Conservation (phyloP, 768 basidiomycete genomes). For the Xerocomellus chrysenteron region DNA sequence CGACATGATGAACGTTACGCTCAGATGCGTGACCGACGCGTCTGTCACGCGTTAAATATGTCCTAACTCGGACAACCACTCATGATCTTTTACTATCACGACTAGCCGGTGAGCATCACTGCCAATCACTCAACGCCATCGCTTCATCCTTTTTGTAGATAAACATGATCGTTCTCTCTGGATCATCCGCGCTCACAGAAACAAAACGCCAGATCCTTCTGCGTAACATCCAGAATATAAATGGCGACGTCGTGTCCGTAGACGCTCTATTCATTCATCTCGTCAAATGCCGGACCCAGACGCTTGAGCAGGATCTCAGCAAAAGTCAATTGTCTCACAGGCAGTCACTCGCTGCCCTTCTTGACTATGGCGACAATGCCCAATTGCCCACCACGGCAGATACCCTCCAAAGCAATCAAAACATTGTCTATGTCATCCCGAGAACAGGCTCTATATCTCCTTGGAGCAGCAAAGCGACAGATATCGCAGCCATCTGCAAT, state of each 20-base stretch:
- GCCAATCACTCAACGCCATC: background rate
- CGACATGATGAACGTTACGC: slow-evolving; percentile 11
- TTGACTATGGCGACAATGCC: slow-evolving; percentile 83
- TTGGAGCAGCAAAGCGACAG: slow-evolving; percentile 99
- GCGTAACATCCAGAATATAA: slow-evolving; percentile 50
- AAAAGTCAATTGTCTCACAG: slow-evolving; percentile 44
- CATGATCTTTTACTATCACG: slow-evolving; percentile 5
- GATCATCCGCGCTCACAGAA: slow-evolving; percentile 71
- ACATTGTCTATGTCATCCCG: slow-evolving; percentile 73
- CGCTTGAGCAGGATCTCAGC: slow-evolving; percentile 47
- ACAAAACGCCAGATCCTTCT: slow-evolving; percentile 72
- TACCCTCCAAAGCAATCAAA: slow-evolving; percentile 33
- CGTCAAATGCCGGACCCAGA: slow-evolving; percentile 56
- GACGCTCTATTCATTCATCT: slow-evolving; percentile 89
- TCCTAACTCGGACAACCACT: slow-evolving; percentile 1
- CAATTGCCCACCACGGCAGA: slow-evolving; percentile 44
- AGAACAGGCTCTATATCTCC: slow-evolving; percentile 92
- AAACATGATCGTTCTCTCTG: slow-evolving; percentile 76
- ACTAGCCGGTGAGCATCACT: slow-evolving; percentile 11
- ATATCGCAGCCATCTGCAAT: slow-evolving; percentile 87
- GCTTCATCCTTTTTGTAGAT: slow-evolving; percentile 5
- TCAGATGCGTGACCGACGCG: slow-evolving; percentile 14
- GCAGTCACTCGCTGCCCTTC: slow-evolving; percentile 61
- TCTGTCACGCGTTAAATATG: slow-evolving; percentile 21
- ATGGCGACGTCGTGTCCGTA: slow-evolving; percentile 58